Evolutionary conservation across 78 protist species (phyloP).

Genomic region (Goniomonas avonlea): DNA sequence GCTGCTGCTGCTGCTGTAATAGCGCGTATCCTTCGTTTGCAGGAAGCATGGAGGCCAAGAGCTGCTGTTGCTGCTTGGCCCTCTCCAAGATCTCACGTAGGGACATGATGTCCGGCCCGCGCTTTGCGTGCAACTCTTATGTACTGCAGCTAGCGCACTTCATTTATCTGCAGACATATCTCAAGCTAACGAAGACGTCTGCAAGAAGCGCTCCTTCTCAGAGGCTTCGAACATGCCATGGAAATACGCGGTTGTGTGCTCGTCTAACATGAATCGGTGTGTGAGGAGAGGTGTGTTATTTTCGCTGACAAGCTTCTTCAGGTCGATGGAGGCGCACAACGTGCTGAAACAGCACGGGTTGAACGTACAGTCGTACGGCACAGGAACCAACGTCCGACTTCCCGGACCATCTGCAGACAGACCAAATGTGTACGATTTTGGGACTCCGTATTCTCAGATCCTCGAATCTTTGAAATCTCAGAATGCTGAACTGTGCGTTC

Average conservation of each 20-base stretch:
- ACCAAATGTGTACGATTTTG: slow-evolving; percentile 62
- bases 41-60: too few relatives aligned
- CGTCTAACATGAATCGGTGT: slow-evolving; percentile 43
- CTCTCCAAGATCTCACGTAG: too few relatives aligned
- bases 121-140: too few relatives aligned
- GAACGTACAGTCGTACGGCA: slow-evolving; percentile 51
- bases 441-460: slow-evolving; percentile 44
- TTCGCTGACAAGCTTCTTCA: slow-evolving; percentile 35
- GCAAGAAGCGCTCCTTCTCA: too few relatives aligned
- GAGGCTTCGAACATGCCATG: neutral
- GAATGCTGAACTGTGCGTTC: too few relatives aligned
- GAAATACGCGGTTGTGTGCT: slow-evolving; percentile 36
- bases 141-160: too few relatives aligned
- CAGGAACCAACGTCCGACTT: slow-evolving; percentile 39
- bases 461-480: neutral
- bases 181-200: too few relatives aligned
- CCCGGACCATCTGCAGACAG: slow-evolving; percentile 53
- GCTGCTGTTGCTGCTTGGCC: too few relatives aligned
- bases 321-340: slow-evolving; percentile 55
- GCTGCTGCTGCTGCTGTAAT: too few relatives aligned
- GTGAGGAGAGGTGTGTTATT: slow-evolving; percentile 28
- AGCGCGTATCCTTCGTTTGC: too few relatives aligned
- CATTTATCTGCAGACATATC: too few relatives aligned
- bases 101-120: too few relatives aligned
- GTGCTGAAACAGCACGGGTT: slow-evolving; percentile 31